Evolutionary conservation across 805 yeast species (phyloP).

Genomic region (Nakazawaea populi): DNA sequence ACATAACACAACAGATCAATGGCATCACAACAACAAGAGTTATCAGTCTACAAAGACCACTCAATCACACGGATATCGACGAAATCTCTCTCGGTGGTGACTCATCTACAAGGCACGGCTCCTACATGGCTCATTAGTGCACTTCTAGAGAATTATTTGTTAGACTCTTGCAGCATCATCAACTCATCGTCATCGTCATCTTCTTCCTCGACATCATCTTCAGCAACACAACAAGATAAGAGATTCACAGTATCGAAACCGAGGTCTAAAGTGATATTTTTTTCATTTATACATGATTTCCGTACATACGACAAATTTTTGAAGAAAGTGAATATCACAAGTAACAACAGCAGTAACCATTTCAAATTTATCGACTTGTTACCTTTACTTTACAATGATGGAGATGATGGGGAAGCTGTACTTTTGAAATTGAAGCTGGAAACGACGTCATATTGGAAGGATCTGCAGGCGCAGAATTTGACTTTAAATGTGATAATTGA

Average conservation of each 20-base stretch:
- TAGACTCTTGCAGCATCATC: conserved; percentile 37
- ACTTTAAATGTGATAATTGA: conserved; percentile 8
- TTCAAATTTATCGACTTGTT: conserved; percentile 37
- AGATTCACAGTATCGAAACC: conserved; percentile 5
- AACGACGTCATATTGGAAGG: not conserved
- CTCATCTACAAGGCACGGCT: conserved; percentile 45
- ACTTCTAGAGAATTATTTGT: conserved; percentile 43
- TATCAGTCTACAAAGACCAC: conserved; percentile 45
- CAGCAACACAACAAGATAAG: conserved; percentile 18
- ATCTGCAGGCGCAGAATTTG: not conserved
- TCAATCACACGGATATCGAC: conserved; percentile 27
- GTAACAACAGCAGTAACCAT: too few relatives aligned
- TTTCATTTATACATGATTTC: conserved; percentile 20
- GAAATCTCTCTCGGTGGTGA: conserved; percentile 27
- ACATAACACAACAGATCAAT: not conserved
- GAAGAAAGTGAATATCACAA: conserved; percentile 32
- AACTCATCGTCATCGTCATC: conserved; percentile 24
- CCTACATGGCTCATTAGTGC: conserved; percentile 60
- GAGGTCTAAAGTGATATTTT: conserved; percentile 29
- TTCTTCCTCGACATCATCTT: conserved; percentile 22
- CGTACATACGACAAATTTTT: conserved; percentile 25
- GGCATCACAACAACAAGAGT: conserved; percentile 50
- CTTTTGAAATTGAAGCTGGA: conserved; percentile 15
- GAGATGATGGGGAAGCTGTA: conserved; percentile 16
- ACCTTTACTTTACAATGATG: conserved; percentile 20